phyloP scores from a whole-genome alignment of 1,284 basidiomycete species.

The Moesziomyces antarcticus region DNA sequence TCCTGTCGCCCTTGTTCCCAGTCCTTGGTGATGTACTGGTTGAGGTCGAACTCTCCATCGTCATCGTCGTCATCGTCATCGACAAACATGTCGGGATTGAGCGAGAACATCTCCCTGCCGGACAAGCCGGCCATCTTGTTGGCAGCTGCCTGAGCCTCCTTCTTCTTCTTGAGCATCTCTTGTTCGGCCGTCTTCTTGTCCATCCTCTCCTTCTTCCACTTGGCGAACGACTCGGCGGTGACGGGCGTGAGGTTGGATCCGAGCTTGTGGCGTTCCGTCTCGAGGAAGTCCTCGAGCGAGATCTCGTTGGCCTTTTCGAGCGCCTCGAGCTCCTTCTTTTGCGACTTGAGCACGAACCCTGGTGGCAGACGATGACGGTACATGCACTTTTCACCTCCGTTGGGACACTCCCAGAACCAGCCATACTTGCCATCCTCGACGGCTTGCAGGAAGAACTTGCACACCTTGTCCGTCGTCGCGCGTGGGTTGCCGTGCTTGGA shows the following conservation, averaged over 20 bases:
- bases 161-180: constrained; percentile 88
- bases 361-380: constrained; percentile 95
- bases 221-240: constrained; percentile 90
- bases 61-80: constrained; percentile 73
- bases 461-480: constrained; percentile 92
- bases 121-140: constrained; percentile 95
- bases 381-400: constrained; percentile 80
- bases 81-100: constrained; percentile 93
- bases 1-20: constrained; percentile 63
- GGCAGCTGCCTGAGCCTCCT: constrained; percentile 83
- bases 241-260: constrained; percentile 84
- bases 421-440: constrained; percentile 92
- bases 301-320: constrained; percentile 86
- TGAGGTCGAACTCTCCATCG: constrained; percentile 57
- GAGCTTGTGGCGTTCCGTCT: constrained; percentile 89
- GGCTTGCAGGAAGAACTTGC: constrained; percentile 96
- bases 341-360: constrained; percentile 84
- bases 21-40: constrained; percentile 57
- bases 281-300: constrained; percentile 94
- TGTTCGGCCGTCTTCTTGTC: constrained; percentile 80
- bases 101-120: constrained; percentile 90
- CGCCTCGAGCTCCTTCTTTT: constrained; percentile 74
- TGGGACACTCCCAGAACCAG: constrained; percentile 80
- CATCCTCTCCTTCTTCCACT: constrained; percentile 81
- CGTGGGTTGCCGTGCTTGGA: constrained; percentile 91